Evolutionary conservation across 306 rosid genomes (phyloP), one percentile per base, ranked within the genome.

Genomic region (Luffa acutangula): DNA sequence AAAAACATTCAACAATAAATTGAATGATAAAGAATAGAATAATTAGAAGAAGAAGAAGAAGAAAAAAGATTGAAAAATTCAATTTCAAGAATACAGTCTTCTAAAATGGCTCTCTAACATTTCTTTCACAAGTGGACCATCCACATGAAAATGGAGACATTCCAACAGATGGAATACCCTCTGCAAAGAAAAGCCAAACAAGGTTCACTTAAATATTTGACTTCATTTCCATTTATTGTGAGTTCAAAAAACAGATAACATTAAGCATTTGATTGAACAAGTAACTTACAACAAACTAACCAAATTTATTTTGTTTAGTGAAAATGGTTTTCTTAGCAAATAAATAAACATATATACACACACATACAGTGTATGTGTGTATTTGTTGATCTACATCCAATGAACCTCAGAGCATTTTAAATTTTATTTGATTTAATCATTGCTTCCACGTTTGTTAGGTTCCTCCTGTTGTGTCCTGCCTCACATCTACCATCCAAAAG

Each of bases 131-230:
- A 73, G 97, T 94, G 78, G 84, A 72, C 98, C 97, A 94, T 82
- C 98, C 97, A 87, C 95, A 89, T 11, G 98, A 84, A 88, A 92
- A 90, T 81, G 98, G 97, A 82, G 97, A 92, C 91, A 94, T 85
- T 82, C 97, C 98, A 80, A 88, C 67, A 34, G 98, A 92, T 85
- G 97, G 97, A 79, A 94, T 94, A 62, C 98, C 95, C 91, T 89
- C 97, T 94, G 90, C 84, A 82, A 78, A 75, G 66, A 83, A 84
- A 78, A 42, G 41, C 75, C 53, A 65, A 25, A 42, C 83, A 13
- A 58, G 62, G 83, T 59, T 54, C 70, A 80, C 73, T 46, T 10
- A 78, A 71, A 46, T 45, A 72, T 46, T 72, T 45, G 77, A 79
- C 73, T 45, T 65, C 33, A 63, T 37, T 42, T 67, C 4, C 36